Conservation (phyloP, 2,329 filamentous ascomycete species). For the Cryphonectria nitschkei region DNA sequence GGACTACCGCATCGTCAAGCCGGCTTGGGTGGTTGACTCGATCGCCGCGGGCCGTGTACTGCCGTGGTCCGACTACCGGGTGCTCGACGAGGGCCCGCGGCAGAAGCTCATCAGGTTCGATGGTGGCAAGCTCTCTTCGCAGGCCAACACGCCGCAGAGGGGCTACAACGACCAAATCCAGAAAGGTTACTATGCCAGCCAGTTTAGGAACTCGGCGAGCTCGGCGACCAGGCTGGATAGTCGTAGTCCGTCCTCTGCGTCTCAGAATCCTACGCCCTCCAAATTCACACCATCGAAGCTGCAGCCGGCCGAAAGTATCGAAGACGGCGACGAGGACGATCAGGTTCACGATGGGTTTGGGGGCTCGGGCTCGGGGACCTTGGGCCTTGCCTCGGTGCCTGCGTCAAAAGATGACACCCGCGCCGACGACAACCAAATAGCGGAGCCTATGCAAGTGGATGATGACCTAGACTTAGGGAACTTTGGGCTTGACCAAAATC, state of each 20-base stretch:
- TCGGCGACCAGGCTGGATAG: slow-evolving; percentile 33
- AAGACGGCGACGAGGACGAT: slow-evolving; percentile 47
- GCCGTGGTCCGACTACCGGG: slow-evolving; percentile 83
- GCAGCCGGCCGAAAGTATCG: slow-evolving; percentile 39
- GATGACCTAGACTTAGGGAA: neutral
- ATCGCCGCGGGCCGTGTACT: slow-evolving; percentile 78
- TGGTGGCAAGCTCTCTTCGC: slow-evolving; percentile 67
- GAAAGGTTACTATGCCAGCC: slow-evolving; percentile 79
- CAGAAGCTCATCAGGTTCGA: slow-evolving; percentile 75
- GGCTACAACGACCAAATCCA: slow-evolving; percentile 83
- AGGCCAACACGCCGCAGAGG: slow-evolving; percentile 60
- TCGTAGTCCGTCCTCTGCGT: slow-evolving; percentile 30
- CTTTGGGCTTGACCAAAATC: neutral
- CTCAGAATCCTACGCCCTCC: slow-evolving; percentile 21
- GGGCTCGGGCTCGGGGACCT: neutral
- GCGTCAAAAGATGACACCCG: neutral
- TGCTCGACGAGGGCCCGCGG: slow-evolving; percentile 80
- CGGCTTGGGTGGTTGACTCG: slow-evolving; percentile 92
- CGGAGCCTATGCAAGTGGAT: neutral
- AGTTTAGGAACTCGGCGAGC: slow-evolving; percentile 55
- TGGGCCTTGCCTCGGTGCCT: neutral
- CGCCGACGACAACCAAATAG: neutral
- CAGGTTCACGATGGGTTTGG: slow-evolving; percentile 20
- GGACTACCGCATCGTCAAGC: slow-evolving; percentile 89
- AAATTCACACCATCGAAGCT: slow-evolving; percentile 28